phyloP scores from a whole-genome alignment of 345 rosid genomes.

The Salix brachista region DNA sequence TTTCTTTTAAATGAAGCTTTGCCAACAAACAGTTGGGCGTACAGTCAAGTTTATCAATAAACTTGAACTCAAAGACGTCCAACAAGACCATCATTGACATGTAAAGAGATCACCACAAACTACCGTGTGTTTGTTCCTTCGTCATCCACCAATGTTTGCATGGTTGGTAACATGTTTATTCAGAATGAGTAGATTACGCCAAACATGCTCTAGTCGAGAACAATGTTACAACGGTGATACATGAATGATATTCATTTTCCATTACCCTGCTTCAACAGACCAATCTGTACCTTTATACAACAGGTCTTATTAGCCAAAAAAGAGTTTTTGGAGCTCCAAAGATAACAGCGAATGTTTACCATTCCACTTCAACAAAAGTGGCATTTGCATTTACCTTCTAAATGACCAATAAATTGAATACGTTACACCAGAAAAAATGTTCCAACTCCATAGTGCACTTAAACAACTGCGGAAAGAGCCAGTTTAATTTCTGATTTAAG shows the following conservation, averaged over 20 bases:
- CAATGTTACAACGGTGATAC: not conserved
- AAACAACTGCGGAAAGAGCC: slow-evolving; percentile 17
- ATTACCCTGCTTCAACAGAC: not conserved
- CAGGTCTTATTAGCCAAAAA: not conserved
- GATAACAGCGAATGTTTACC: not conserved
- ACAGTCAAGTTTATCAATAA: not conserved
- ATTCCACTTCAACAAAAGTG: not conserved
- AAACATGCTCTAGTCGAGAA: not conserved
- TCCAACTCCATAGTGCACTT: not conserved
- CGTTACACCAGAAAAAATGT: not conserved
- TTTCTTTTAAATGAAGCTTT: not conserved
- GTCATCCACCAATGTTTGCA: not conserved
- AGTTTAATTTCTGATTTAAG: slow-evolving; percentile 47
- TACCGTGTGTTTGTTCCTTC: not conserved
- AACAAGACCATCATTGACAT: not conserved
- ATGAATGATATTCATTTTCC: not conserved
- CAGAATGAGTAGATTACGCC: not conserved
- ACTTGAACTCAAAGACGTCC: not conserved
- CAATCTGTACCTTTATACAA: not conserved
- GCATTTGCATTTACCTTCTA: not conserved
- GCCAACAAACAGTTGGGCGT: not conserved
- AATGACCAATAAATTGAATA: not conserved
- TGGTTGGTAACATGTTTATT: not conserved
- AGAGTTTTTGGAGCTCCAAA: not conserved
- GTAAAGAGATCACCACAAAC: not conserved